Base-by-base conservation (phyloP, 768 basidiomycete genomes). In the Paxillus ammoniavirescens region DNA sequence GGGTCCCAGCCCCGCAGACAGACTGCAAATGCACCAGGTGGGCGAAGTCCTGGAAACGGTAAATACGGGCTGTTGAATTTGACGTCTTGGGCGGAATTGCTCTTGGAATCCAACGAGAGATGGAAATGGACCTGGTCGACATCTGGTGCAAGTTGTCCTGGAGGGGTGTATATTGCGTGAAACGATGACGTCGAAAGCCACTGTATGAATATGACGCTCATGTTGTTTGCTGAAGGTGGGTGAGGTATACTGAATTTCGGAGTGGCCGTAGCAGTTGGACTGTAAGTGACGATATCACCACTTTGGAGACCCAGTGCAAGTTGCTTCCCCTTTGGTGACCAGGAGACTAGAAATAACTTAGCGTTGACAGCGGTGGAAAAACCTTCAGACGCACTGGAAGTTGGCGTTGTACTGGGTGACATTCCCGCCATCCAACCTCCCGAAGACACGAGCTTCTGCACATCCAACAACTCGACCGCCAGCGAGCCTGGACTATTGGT, bases 311-410 rank as follows among this genome's bases (percentile, higher is more conserved):
- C 91, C 43, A 93, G 79, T 1, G 88, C 89, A 40, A 93, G 75
- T 52, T 92, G 90, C 64, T 90, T 93, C 42, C 90, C 91, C 66
- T 90, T 91, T 2, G 90, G 87, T 3, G 90, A 92, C 90, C 91
- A 93, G 12, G 87, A 81, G 8, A 86, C 91, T 92, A 52, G 42
- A 49, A n/a, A 21, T 8, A 49, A 35, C 58, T 54, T 47, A 61
- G 60, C 26, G 18, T 43, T 23, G 50, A 33, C 42, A 49, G 43
- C 33, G 0, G 3, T 5, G 28, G 31, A 47, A 21, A 46, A 36
- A 56, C 40, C 5, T 35, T 2, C 6, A 40, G n/a, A 74, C 85
- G 53, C 51, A 89, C 89, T 75, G 53, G 84, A 78, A 8, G 79
- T 78, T 1, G 86, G 85, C 30, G 74, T 75, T 28, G 78, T 76